Base-by-base conservation (phyloP, 306 rosid genomes). In the Gastrolobium bilobum region DNA sequence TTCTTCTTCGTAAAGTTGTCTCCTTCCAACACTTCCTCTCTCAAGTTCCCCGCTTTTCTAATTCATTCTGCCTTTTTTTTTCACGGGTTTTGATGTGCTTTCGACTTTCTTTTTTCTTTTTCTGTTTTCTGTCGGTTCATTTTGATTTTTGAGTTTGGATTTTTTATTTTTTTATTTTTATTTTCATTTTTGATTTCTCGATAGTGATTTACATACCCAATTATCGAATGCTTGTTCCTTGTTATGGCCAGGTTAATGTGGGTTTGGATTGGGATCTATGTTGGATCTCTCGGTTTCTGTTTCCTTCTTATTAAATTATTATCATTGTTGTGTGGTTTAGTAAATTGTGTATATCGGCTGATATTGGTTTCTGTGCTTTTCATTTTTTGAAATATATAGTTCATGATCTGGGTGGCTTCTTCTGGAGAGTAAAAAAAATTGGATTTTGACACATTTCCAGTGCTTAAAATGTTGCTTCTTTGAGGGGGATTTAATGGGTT, bases 401-500 rank as follows among this genome's bases (percentile, higher is more conserved):
- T 82, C 77, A 68, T 84, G 78, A 82, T 76, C 69, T 76, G 81
- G 81, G 84, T 68, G 86, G 86, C 88, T 88, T 87, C 81, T 77
- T 81, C 81, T 68, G 87, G 82, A 78, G 91, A 80, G 88, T 20
- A 37, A 56, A 63, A 84, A 79, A 75, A 35, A 44, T 77, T 71
- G 81, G 84, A 81, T 80, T 82, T 87, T 82, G 82, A 82, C 75
- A 43, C 86, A 73, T 89, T 84, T 83, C 77, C 71, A 64, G 85
- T 68, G 79, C 79, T 62, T 85, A 67, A 83, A 88, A 85, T 93
- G 89, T 79, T 85, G 92, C 80, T 86, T 76, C 75, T 50, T 73
- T 90, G 94, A 91, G 85, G 88, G 72, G 82, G 79, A 14, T 87
- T 88, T 90, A 85, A 93, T 96, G 99, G 96, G 91, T 87, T 93